Evolutionary conservation across 2,329 filamentous ascomycete genomes (phyloP).

Genomic region (Xylariomycetidae sp.): DNA sequence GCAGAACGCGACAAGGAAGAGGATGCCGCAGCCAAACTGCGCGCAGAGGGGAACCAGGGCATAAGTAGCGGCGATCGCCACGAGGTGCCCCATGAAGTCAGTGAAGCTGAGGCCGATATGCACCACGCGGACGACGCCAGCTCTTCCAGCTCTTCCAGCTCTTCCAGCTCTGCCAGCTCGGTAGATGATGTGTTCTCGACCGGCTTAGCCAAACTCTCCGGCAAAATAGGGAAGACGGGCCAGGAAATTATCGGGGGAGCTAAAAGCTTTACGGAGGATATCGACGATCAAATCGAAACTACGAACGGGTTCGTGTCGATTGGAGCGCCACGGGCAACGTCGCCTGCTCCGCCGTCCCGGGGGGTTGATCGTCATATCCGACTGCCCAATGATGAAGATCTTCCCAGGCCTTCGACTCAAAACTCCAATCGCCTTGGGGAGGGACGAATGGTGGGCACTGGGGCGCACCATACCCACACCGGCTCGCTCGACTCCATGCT

Average conservation of each 20-base stretch:
- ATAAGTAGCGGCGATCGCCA: constrained; percentile 47
- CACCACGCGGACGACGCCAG: constrained; percentile 11
- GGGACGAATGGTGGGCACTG: constrained; percentile 23
- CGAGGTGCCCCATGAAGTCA: constrained; percentile 46
- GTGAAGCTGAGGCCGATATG: constrained; percentile 31
- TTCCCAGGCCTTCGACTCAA: constrained; percentile 20
- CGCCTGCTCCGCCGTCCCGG: constrained; percentile 15
- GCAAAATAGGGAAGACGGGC: constrained; percentile 41
- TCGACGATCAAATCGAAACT: constrained; percentile 47
- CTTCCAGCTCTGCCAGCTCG: too few relatives aligned
- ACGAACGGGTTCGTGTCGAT: constrained; percentile 48
- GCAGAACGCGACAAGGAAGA: constrained; percentile 39
- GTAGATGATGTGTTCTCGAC: constrained; percentile 27
- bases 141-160: too few relatives aligned
- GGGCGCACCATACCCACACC: constrained; percentile 28
- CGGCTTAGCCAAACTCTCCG: constrained; percentile 40
- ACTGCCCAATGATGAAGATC: constrained; percentile 28
- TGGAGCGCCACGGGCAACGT: constrained; percentile 16
- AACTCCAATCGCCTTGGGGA: constrained; percentile 15
- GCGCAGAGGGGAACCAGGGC: constrained; percentile 45
- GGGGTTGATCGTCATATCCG: constrained; percentile 25
- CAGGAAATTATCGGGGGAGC: constrained; percentile 38
- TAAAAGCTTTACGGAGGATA: constrained; percentile 40
- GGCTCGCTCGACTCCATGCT: constrained; percentile 32
- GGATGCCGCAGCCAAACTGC: constrained; percentile 43